Conservation (phyloP, 371 early-diverging fungal species). For the Actinomortierella ambigua region DNA sequence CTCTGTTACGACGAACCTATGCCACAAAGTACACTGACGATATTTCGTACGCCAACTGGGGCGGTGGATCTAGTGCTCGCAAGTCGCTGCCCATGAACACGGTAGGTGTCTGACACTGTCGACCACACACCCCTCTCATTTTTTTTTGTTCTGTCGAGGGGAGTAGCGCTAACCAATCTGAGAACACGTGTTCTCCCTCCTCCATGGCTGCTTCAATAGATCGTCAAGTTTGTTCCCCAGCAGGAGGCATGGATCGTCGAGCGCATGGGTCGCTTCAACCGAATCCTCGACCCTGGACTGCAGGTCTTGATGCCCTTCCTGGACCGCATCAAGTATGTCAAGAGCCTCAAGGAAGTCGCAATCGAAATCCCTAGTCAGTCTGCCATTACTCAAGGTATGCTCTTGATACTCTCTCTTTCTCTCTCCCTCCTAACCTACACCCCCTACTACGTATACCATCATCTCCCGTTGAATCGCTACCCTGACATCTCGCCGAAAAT, state of each 20-base stretch:
- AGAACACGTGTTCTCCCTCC: neutral
- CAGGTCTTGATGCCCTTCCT: constrained; percentile 87
- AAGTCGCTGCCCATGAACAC: constrained; percentile 37
- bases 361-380: constrained; percentile 94
- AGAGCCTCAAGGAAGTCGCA: constrained; percentile 94
- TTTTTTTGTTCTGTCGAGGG: too few species aligned
- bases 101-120: constrained; percentile 20
- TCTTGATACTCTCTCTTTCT: constrained; percentile 1
- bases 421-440: neutral
- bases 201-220: constrained; percentile 38
- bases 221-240: constrained; percentile 97
- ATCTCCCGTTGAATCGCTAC: neutral
- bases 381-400: constrained; percentile 87
- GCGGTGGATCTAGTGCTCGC: constrained; percentile 9
- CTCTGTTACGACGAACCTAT: constrained; percentile 22
- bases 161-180: too few species aligned
- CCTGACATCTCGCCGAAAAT: neutral
- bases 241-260: constrained; percentile 96
- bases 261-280: constrained; percentile 85
- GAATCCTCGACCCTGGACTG: constrained; percentile 91
- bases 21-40: constrained; percentile 41
- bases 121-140: too few species aligned
- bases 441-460: too few species aligned
- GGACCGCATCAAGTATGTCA: constrained; percentile 91
- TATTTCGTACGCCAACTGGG: constrained; percentile 30